These are phyloP conservation scores for Escallonia herrerae DNA, from an alignment of 129 eudicot genomes.

Conservation along the genomic window DNA sequence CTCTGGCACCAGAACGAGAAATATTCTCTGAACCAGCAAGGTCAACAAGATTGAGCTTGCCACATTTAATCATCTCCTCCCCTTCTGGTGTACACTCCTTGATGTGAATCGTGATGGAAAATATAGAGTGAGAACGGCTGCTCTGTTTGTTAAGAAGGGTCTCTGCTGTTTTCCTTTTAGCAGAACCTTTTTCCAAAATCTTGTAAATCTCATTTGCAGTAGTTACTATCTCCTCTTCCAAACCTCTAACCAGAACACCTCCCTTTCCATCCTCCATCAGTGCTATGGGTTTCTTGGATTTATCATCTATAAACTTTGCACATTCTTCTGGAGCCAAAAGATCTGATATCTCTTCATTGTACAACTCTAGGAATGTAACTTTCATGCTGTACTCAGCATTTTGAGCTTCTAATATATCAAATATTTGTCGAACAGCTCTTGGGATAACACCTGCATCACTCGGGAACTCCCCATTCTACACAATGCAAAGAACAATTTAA, in stretches of 20 bases:
- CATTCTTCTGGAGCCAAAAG: conserved; percentile 87
- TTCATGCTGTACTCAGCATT: conserved; percentile 93
- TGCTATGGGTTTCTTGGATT: conserved; percentile 90
- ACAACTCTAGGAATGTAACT: conserved; percentile 83
- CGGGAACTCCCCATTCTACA: conserved; percentile 89
- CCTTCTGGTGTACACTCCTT: conserved; percentile 96
- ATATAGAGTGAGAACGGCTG: conserved; percentile 90
- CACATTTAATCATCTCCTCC: conserved; percentile 93
- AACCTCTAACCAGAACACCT: conserved; percentile 82
- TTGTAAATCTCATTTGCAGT: conserved; percentile 90
- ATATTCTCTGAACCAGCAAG: conserved; percentile 99
- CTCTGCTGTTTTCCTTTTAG: conserved; percentile 92
- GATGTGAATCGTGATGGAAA: conserved; percentile 87
- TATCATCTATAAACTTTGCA: conserved; percentile 62
- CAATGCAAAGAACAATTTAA: conserved; percentile 8
- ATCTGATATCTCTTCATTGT: conserved; percentile 95
- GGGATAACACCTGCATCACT: conserved; percentile 97
- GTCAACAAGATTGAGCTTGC: conserved; percentile 88
- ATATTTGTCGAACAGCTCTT: conserved; percentile 83
- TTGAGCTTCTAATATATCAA: conserved; percentile 87
- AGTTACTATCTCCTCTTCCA: conserved; percentile 87
- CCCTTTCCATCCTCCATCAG: conserved; percentile 98
- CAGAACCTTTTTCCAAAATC: conserved; percentile 89
- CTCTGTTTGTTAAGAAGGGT: conserved; percentile 96
- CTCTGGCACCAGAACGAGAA: conserved; percentile 97